These are phyloP conservation scores for Colletotrichum lini DNA, from an alignment of 2,329 filamentous ascomycete species.

Conservation along the genomic window DNA sequence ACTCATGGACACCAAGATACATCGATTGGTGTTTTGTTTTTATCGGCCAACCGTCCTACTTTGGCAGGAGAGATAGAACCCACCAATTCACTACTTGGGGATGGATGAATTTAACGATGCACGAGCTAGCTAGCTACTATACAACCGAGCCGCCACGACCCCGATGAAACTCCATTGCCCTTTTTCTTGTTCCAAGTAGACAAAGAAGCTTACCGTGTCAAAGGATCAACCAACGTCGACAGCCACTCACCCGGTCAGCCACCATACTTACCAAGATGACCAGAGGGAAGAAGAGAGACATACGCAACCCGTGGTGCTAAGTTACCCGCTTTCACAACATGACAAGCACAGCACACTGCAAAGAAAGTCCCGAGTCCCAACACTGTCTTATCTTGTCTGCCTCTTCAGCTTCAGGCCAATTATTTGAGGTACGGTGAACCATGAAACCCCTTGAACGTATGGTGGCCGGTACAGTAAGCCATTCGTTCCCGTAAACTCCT, in stretches of 20 bases:
- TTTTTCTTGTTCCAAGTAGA: neutral
- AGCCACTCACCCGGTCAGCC: neutral
- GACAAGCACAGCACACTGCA: neutral
- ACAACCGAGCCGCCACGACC: neutral
- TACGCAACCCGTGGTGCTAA: neutral
- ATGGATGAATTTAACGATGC: neutral
- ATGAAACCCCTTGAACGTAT: conserved; percentile 7
- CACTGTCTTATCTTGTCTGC: neutral
- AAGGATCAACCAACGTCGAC: neutral
- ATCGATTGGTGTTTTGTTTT: no score
- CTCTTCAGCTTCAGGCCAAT: neutral
- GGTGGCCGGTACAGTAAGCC: conserved; percentile 3
- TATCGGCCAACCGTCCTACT: no score
- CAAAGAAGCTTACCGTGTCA: neutral
- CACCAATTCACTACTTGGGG: no score
- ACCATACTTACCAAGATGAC: neutral
- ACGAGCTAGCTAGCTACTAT: neutral
- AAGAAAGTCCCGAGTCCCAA: neutral
- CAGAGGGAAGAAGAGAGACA: neutral
- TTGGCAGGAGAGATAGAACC: no score
- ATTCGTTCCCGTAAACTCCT: conserved; percentile 29
- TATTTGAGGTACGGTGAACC: conserved; percentile 19
- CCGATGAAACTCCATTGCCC: neutral
- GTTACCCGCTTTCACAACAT: neutral
- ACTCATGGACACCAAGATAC: neutral